Evolutionary conservation across 2,329 filamentous ascomycete species (phyloP).

Genomic region (Elsinoe arachidis): DNA sequence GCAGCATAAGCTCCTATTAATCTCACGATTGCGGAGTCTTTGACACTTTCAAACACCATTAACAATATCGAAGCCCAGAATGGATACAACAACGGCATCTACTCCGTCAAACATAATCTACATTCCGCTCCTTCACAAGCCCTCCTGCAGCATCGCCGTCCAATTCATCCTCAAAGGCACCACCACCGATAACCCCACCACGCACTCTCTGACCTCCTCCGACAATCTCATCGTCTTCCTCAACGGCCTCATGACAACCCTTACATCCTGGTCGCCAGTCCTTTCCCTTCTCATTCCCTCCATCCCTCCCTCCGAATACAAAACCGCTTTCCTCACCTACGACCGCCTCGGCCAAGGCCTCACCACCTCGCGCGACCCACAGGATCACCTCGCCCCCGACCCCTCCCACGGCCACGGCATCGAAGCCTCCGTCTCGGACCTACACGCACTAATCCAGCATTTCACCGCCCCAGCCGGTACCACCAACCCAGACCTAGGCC

Average conservation of each 20-base stretch:
- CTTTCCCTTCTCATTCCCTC: slow-evolving; percentile 18
- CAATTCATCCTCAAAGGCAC: background rate
- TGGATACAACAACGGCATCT: too few species aligned
- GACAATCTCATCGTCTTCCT: slow-evolving; percentile 35
- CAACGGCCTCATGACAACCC: slow-evolving; percentile 36
- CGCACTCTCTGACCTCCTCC: background rate
- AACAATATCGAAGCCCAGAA: too few species aligned
- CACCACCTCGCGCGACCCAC: slow-evolving; percentile 37
- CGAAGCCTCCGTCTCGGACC: background rate
- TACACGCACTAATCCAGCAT: slow-evolving; percentile 15
- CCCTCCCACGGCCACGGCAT: slow-evolving; percentile 10
- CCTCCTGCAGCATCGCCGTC: background rate
- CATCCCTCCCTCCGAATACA: slow-evolving; percentile 18
- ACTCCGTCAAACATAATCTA: too few species aligned
- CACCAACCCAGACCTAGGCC: slow-evolving; percentile 32
- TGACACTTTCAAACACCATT: too few species aligned
- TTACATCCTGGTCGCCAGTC: slow-evolving; percentile 31
- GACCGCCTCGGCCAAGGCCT: slow-evolving; percentile 52
- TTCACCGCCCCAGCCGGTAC: slow-evolving; percentile 18
- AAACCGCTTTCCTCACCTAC: slow-evolving; percentile 44
- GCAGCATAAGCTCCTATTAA: too few species aligned
- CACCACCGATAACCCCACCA: background rate
- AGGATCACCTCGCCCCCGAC: slow-evolving; percentile 17
- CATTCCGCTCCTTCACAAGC: background rate
- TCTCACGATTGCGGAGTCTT: too few species aligned